Evolutionary conservation across 1,284 basidiomycete species (phyloP), one percentile per base, ranked within the genome.

Genomic region (Somion occarium): DNA sequence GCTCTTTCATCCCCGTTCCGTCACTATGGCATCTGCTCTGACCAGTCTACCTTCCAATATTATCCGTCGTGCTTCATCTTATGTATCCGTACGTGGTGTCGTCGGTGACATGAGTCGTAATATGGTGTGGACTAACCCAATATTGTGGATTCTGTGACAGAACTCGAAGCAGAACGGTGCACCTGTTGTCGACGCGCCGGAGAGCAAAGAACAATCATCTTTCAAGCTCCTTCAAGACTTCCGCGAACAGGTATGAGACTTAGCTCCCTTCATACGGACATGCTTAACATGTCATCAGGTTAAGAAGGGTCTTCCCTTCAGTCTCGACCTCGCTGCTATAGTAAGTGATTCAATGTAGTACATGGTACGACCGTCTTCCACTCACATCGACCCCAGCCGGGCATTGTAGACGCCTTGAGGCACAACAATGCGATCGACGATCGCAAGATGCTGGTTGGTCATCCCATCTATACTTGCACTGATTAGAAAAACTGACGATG

Each of bases 341-440:
- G 78, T 78, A 55, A 60, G 72, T 61, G 1, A 25, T 2, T 59
- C 13, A 50, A n/a, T n/a, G n/a, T n/a, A n/a, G n/a, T n/a, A n/a
- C n/a, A n/a, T n/a, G n/a, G n/a, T n/a, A n/a, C n/a, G n/a, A n/a
- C n/a, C n/a, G 39, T 18, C 39, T 42, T 18, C 18, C 9, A 18
- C 18, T 22, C 7, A 22, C 12, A 20, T 19, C n/a, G n/a, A n/a
- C n/a, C n/a, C 41, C 38, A 51, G 46, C 43, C 42, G 24, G 24
- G 62, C 38, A 54, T 67, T 30, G 51, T 86, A 11, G 85, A 90
- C 60, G 66, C 72, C 2, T 58, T 88, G 30, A 69, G 70, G 39
- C 74, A 89, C 60, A 68, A 72, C 13, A 80, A 81, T 47, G 70
- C 76, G 13, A 70, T 89, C 24, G 85, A 91, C 65, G 88, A 91